Base-by-base conservation (phyloP, 2,329 filamentous ascomycete genomes). In the Fusarium illudens region DNA sequence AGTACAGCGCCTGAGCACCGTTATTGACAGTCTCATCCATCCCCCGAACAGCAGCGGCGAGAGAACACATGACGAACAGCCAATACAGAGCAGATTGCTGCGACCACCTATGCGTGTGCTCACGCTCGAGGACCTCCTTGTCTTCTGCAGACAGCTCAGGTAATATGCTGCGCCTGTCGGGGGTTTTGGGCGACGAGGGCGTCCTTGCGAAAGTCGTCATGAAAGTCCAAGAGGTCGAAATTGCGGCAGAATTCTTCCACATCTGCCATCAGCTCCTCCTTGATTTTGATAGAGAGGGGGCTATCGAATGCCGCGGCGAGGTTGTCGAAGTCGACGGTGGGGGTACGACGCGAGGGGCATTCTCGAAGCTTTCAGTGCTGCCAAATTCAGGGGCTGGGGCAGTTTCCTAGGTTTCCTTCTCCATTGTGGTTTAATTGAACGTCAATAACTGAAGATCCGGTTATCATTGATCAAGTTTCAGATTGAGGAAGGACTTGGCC, bases 181-280 rank as follows among this genome's bases (percentile, higher is more conserved):
- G 79, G 80, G 3, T 79, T 77, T 55, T 79, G 83, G 5, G 85
- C 85, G 32, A 86, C 72, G 19, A 86, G 76, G 8, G 84, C 84
- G 4, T 84, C 85, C 49, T 84, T 76, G 42, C 79, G 80, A 70
- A 87, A 87, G 39, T 82, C 82, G 15, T 79, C 77, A 11, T 73
- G 68, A 29, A 78, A 62, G 17, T 77, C 75, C 11, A 56, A 55
- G 9, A 81, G 71, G 8, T 76, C 77, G 36, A 72, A 75, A 36
- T 71, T 64, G 4, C 75, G 65, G 36, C 77, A 73, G 60, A 81
- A 82, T 4, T 54, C 36, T 42, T 78, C 73, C 11, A 78, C 79
- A 29, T 80, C 78, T 11, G 62, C 62, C 12, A 77, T 50, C 11
- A 78, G 51, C 50, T 75, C 71, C 6, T 76, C 71, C 6, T 67